These are phyloP conservation scores for Astraeus odoratus DNA, from an alignment of 768 basidiomycete species.

Conservation along the genomic window DNA sequence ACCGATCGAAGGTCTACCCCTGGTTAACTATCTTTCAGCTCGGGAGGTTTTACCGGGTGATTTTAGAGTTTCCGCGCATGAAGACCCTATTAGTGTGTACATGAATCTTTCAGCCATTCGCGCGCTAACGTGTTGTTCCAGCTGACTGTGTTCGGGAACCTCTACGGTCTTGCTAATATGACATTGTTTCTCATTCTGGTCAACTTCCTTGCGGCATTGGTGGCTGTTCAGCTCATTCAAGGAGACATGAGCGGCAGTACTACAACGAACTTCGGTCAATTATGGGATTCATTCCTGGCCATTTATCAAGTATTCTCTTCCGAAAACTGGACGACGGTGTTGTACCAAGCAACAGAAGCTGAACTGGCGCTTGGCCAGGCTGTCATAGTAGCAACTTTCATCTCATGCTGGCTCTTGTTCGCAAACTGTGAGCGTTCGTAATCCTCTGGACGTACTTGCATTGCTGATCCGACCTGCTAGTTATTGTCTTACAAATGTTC, in stretches of 20 bases:
- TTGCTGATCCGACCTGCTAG: constrained; percentile 31
- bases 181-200: constrained; percentile 81
- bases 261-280: constrained; percentile 69
- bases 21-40: constrained; percentile 92
- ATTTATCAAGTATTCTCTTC: constrained; percentile 88
- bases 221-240: constrained; percentile 78
- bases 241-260: constrained; percentile 58
- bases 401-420: constrained; percentile 83
- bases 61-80: constrained; percentile 87
- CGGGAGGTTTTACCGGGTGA: constrained; percentile 84
- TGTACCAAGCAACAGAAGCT: constrained; percentile 55
- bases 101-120: background rate
- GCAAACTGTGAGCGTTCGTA: constrained; percentile 66
- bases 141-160: constrained; percentile 87
- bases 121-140: constrained; percentile 21
- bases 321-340: constrained; percentile 86
- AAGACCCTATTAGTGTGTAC: constrained; percentile 65
- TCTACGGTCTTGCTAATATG: constrained; percentile 90
- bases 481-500: constrained; percentile 92
- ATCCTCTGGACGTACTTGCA: background rate
- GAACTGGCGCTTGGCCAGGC: constrained; percentile 65
- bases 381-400: constrained; percentile 61
- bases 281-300: constrained; percentile 80
- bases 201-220: constrained; percentile 79
- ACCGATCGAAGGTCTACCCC: constrained; percentile 55